Conservation (phyloP, 371 early-diverging fungal genomes). For the Mucor velutinosus region DNA sequence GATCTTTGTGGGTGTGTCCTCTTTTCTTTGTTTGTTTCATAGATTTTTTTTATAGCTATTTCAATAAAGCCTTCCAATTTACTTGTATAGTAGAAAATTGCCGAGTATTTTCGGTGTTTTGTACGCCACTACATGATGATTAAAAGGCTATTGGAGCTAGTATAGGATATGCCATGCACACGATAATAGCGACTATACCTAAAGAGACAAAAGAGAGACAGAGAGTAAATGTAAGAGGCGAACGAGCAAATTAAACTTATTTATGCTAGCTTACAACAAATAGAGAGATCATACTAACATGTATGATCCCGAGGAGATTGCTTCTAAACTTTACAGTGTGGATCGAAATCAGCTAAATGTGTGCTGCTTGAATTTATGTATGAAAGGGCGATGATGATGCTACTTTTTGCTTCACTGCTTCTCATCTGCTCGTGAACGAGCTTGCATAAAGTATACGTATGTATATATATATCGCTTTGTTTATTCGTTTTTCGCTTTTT, state of each 20-base stretch:
- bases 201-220: background rate
- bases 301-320: conserved; percentile 4
- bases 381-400: background rate
- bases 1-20: background rate
- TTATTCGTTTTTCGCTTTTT: background rate
- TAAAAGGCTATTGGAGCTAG: background rate
- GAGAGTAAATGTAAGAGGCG: background rate
- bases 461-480: background rate
- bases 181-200: background rate
- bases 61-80: background rate
- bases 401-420: background rate
- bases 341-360: background rate
- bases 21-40: background rate
- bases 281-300: background rate
- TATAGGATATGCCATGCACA: background rate
- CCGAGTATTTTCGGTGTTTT: background rate
- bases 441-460: background rate
- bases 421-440: background rate
- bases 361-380: background rate
- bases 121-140: background rate
- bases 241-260: background rate
- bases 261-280: background rate
- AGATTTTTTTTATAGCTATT: background rate
- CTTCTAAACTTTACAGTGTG: background rate
- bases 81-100: background rate